Conservation (phyloP, 257 asterid species). For the Capsicum rhomboideum region DNA sequence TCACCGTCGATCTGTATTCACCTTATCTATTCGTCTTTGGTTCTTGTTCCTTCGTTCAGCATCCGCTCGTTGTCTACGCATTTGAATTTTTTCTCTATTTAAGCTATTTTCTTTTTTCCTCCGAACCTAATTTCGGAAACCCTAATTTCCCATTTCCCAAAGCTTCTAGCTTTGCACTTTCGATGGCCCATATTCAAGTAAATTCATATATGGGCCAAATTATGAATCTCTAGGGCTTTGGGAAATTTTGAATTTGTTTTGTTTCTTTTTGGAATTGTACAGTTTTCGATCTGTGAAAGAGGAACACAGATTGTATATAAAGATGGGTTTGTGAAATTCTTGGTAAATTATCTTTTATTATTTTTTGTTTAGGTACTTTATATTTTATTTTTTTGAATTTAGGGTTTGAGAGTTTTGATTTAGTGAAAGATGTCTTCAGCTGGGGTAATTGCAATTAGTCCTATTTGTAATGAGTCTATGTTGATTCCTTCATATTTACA, state of each 20-base stretch:
- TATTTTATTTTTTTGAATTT: neutral
- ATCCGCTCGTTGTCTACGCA: slow-evolving; percentile 5
- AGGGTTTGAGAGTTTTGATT: slow-evolving; percentile 18
- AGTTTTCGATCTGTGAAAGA: slow-evolving; percentile 6
- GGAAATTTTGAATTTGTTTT: slow-evolving; percentile 9
- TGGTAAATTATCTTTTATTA: neutral
- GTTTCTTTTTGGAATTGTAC: slow-evolving; percentile 8
- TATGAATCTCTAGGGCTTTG: slow-evolving; percentile 50
- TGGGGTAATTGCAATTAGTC: slow-evolving; percentile 53
- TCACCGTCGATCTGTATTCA: slow-evolving; percentile 10
- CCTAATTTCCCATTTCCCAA: slow-evolving; percentile 4
- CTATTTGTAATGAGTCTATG: slow-evolving; percentile 37
- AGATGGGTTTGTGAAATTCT: slow-evolving; percentile 11
- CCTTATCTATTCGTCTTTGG: slow-evolving; percentile 9
- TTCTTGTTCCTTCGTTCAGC: slow-evolving; percentile 40
- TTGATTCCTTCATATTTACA: slow-evolving; percentile 31
- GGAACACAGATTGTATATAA: slow-evolving; percentile 13
- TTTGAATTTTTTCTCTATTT: slow-evolving; percentile 8
- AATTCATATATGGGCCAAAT: slow-evolving; percentile 16
- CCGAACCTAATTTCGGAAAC: slow-evolving; percentile 8
- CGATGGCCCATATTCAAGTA: neutral
- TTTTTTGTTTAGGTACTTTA: slow-evolving; percentile 10
- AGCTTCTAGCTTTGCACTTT: neutral
- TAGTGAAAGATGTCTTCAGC: slow-evolving; percentile 60
- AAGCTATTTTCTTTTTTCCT: neutral